Percentiles rank a stretch among this genome's conserved stretches.
These are phyloP conservation scores for Hypocreales sp. DNA, from an alignment of 2,329 filamentous ascomycete genomes.

Conservation along the genomic window DNA sequence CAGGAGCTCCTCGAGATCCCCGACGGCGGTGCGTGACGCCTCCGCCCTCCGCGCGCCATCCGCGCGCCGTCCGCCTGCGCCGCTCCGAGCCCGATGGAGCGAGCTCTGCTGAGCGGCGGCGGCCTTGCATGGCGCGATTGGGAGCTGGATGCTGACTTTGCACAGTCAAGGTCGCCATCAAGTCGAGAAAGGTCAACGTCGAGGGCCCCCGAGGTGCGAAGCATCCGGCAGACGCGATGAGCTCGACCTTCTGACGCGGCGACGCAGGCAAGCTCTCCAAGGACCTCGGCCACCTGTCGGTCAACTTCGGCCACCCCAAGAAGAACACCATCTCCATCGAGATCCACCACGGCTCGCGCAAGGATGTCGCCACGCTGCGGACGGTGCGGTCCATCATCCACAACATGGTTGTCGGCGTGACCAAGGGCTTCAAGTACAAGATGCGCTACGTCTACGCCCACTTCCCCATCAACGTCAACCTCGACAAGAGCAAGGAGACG, in stretches of 20 bases:
- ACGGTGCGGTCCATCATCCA: constrained; percentile 97
- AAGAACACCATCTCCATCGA: constrained; percentile 87
- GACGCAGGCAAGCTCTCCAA: constrained; percentile 89
- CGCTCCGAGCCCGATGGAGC: no score
- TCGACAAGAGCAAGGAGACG: constrained; percentile 90
- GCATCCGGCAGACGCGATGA: background rate
- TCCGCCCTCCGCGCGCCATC: no score
- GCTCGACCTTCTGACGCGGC: no score
- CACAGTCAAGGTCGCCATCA: constrained; percentile 94
- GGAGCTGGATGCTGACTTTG: no score
- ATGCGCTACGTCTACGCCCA: constrained; percentile 99
- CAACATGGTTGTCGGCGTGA: constrained; percentile 97
- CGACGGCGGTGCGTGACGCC: constrained; percentile 70
- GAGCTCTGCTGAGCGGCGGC: no score
- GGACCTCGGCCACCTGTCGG: constrained; percentile 90
- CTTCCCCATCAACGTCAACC: constrained; percentile 99
- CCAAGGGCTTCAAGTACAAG: constrained; percentile 99
- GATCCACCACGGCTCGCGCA: constrained; percentile 96
- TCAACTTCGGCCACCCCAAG: constrained; percentile 84
- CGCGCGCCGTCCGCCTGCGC: no score
- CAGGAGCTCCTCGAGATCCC: constrained; percentile 91
- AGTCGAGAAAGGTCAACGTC: constrained; percentile 90
- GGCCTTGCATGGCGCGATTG: no score
- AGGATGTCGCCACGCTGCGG: constrained; percentile 94
- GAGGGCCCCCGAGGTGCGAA: constrained; percentile 80